phyloP scores from a whole-genome alignment of 306 rosid genomes.

The Medicago arabica region DNA sequence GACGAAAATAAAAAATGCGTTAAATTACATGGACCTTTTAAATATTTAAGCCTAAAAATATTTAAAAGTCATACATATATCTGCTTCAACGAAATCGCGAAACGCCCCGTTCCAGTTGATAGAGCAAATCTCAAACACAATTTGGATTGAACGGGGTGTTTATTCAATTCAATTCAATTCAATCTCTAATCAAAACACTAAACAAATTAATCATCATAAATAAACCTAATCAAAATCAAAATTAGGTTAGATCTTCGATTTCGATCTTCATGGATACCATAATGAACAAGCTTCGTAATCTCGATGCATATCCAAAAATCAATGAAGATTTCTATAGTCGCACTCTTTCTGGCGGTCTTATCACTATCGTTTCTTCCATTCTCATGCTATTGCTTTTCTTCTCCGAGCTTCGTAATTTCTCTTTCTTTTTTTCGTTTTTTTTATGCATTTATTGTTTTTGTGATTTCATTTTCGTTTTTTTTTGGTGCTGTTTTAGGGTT shows the following conservation, averaged over 20 bases:
- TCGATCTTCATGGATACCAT: conserved; percentile 66
- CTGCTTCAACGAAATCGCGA: not conserved
- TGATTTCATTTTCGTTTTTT: conserved; percentile 4
- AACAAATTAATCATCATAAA: not conserved
- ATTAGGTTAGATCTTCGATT: conserved; percentile 18
- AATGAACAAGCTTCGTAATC: conserved; percentile 83
- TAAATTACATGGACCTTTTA: no score
- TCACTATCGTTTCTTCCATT: conserved; percentile 84
- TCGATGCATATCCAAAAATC: conserved; percentile 96
- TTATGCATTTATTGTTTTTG: not conserved
- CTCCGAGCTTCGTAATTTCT: conserved; percentile 83
- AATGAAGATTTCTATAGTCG: conserved; percentile 98
- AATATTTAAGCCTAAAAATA: no score
- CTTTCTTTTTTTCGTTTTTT: conserved; percentile 13
- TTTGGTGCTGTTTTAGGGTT: conserved; percentile 59
- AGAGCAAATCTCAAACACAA: conserved; percentile 10
- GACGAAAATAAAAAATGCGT: no score
- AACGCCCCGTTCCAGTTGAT: conserved; percentile 46
- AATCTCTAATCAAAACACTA: not conserved
- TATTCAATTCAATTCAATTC: conserved; percentile 2
- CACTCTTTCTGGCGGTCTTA: conserved; percentile 95
- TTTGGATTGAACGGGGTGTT: conserved; percentile 47
- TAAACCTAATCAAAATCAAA: no score
- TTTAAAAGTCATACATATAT: not conserved
- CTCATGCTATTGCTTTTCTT: conserved; percentile 89